Evolutionary conservation across 495 filamentous ascomycete genomes (phyloP).

Genomic region (Aspergillus avenaceus): DNA sequence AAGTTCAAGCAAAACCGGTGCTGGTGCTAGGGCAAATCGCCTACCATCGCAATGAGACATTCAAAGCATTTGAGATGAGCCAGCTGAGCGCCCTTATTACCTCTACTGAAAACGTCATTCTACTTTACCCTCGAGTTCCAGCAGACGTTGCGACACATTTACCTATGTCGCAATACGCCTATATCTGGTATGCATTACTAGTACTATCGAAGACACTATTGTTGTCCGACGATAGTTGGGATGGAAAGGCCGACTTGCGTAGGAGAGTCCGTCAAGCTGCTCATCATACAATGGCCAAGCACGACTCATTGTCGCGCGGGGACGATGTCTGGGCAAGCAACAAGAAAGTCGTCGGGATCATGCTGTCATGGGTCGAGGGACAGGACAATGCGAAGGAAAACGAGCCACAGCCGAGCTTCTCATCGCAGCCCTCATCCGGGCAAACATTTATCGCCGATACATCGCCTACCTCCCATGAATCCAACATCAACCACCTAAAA

Average conservation of each 20-base stretch:
- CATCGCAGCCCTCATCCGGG: no score
- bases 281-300: background rate
- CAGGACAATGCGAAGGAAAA: no score
- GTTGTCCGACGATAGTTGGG: background rate
- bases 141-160: background rate
- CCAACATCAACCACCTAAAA: no score
- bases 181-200: constrained; percentile 6
- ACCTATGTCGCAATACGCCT: background rate
- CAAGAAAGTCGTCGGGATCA: background rate
- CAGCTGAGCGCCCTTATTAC: background rate
- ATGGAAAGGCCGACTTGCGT: background rate
- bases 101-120: background rate
- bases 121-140: background rate
- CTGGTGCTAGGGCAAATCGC: constrained; percentile 7
- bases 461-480: no score
- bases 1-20: background rate
- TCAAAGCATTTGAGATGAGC: background rate
- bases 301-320: background rate
- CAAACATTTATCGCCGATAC: no score
- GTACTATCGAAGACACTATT: constrained; percentile 3
- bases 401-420: no score
- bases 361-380: constrained; percentile 8
- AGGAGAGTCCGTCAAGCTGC: background rate
- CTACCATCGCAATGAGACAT: background rate
- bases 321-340: constrained; percentile 5